Conservation (phyloP, 2,329 filamentous ascomycete genomes). For the Ophiosphaerella korrae region DNA sequence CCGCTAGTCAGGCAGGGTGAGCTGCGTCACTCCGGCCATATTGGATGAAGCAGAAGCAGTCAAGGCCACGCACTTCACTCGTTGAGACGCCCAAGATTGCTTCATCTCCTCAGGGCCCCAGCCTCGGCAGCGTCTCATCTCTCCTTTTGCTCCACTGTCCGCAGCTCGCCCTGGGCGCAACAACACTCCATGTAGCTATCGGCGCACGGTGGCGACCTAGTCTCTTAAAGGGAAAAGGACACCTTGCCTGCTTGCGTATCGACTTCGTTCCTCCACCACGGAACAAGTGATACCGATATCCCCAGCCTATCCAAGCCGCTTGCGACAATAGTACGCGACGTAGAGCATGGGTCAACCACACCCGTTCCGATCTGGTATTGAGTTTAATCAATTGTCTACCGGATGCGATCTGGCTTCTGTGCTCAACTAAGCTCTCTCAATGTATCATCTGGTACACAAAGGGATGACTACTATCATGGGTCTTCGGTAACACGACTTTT, state of each 20-base stretch:
- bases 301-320: constrained; percentile 5
- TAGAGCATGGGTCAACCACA: constrained; percentile 3
- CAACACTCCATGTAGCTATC: constrained; percentile 7
- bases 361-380: neutral
- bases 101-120: constrained; percentile 1
- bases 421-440: neutral
- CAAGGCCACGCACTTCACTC: neutral
- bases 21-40: constrained; percentile 10
- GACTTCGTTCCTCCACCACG: constrained; percentile 18
- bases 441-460: constrained; percentile 3
- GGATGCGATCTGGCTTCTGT: constrained; percentile 1
- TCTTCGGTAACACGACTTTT: constrained; percentile 15
- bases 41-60: neutral
- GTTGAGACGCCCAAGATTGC: neutral
- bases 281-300: constrained; percentile 15
- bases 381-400: constrained; percentile 4
- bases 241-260: constrained; percentile 19
- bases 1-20: constrained; percentile 5
- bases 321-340: constrained; percentile 8
- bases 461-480: neutral
- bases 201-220: constrained; percentile 20
- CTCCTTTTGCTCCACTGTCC: neutral
- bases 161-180: neutral
- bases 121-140: neutral
- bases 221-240: constrained; percentile 10